phyloP scores from a whole-genome alignment of 1,284 basidiomycete genomes.

The Trametes versicolor region DNA sequence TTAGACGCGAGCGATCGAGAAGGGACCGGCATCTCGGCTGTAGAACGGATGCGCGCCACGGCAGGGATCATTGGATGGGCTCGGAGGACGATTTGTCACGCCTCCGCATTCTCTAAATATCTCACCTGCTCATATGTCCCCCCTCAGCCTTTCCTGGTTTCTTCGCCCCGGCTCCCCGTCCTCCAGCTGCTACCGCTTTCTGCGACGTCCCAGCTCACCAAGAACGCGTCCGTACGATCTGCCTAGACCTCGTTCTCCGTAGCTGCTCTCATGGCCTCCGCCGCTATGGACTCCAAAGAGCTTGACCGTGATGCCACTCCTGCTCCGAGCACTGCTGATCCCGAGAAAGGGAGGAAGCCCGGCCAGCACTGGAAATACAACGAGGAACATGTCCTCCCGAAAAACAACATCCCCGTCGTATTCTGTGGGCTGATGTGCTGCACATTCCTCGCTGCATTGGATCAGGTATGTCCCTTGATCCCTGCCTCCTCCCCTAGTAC shows the following conservation, averaged over 20 bases:
- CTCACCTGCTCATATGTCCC: slow-evolving; percentile 7
- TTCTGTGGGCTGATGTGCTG: slow-evolving; percentile 53
- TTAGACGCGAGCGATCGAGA: slow-evolving; percentile 6
- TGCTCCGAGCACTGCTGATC: slow-evolving; percentile 7
- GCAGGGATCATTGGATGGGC: slow-evolving; percentile 8
- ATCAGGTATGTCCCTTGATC: slow-evolving; percentile 44
- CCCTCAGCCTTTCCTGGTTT: slow-evolving; percentile 16
- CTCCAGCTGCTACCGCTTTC: slow-evolving; percentile 1
- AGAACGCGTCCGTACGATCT: slow-evolving; percentile 17
- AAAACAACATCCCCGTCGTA: slow-evolving; percentile 52
- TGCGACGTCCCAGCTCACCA: slow-evolving; percentile 15
- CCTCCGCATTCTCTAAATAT: slow-evolving; percentile 18
- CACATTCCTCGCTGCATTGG: slow-evolving; percentile 54
- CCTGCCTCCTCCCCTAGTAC: background rate
- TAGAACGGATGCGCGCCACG: slow-evolving; percentile 6
- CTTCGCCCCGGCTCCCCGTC: slow-evolving; percentile 13
- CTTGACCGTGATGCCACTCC: slow-evolving; percentile 11
- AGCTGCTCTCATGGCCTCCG: background rate
- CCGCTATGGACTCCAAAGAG: slow-evolving; percentile 28
- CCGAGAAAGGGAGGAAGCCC: slow-evolving; percentile 35
- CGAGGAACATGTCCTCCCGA: slow-evolving; percentile 52
- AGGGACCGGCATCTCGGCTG: slow-evolving; percentile 27
- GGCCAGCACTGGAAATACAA: slow-evolving; percentile 48
- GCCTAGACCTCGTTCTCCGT: background rate
- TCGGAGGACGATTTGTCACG: slow-evolving; percentile 15